These are phyloP conservation scores for Cryphonectria naterciae DNA, from an alignment of 2,329 filamentous ascomycete species.

Conservation along the genomic window DNA sequence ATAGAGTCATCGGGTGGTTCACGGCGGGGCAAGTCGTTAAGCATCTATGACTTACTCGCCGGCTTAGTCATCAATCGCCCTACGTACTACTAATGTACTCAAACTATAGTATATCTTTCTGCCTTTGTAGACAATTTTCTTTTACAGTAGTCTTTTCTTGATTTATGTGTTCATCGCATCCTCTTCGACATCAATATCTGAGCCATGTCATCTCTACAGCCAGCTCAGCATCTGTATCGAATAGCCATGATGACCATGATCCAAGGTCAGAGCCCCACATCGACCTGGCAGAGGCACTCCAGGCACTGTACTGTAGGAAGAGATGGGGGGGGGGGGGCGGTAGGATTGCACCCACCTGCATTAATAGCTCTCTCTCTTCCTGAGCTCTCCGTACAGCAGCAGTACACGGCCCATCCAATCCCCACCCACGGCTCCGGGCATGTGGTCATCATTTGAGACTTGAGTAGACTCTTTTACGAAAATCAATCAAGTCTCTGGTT, in stretches of 20 bases:
- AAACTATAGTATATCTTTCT: no score
- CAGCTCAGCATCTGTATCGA: background rate
- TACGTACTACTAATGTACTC: background rate
- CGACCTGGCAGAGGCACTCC: background rate
- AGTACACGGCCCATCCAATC: background rate
- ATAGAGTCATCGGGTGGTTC: slow-evolving; percentile 13
- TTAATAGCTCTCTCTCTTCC: background rate
- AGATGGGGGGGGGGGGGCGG: no score
- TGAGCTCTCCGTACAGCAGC: background rate
- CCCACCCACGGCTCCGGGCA: background rate
- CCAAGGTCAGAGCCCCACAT: background rate
- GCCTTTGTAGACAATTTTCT: background rate
- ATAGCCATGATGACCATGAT: background rate
- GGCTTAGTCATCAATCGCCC: slow-evolving; percentile 7
- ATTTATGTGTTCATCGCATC: background rate
- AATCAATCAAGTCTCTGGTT: background rate
- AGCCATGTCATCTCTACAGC: background rate
- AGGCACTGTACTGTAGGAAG: background rate
- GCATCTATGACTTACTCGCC: background rate
- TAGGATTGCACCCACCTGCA: background rate
- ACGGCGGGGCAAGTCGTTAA: slow-evolving; percentile 14
- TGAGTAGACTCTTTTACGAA: background rate
- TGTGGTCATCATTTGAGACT: background rate
- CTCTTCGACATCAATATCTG: background rate
- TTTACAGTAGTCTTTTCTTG: background rate